Base-by-base conservation (phyloP, 2,329 filamentous ascomycete species). In the Alternaria atra region DNA sequence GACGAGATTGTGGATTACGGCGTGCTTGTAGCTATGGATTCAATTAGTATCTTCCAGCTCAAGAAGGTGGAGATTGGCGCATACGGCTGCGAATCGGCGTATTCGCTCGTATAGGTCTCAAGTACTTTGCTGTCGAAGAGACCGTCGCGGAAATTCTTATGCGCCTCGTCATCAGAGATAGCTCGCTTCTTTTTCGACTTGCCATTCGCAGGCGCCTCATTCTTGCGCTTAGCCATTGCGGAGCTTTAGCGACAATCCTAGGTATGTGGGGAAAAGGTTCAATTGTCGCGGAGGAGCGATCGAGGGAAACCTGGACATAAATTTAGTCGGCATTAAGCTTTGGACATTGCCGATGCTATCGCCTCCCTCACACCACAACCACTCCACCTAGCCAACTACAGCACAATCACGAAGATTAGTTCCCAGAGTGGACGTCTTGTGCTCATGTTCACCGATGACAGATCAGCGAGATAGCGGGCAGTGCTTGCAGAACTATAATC, bases 1-100 rank as follows among this genome's bases (percentile, higher is more conserved):
- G 77, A 98, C 90, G 43, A 99, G 84, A 55, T 87, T 84, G 69
- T 89, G 85, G 75, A 99, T 97, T 52, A 99, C 94, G 70, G 91
- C 91, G 79, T 99, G 94, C 77, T 94, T 93, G 84, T 99, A 99
- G 5, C 86, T 88, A 32, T 1, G 62, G 17, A 3, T 7, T 10
- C 25, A 15, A 25, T 66, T 42, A 72, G 60, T 52, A 17, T 35
- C 6, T 46, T 30, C 17, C 23, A 48, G 30, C 23, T 46, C 44
- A n/a, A 29, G 42, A 12, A 32, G 7, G 23, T n/a, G 27, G 10
- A 37, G 32, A 39, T 51, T 39, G 37, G 17, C 29, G 66, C 76
- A 46, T 77, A 80, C 79, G 78, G 78, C 63, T 79, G 72, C 52
- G 78, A 80, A 10, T 71, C 61, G 37, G 76, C 77, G 63, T 80